A percentile compares a stretch with the other conserved stretches of the same genome.
Evolutionary conservation across 2,329 filamentous ascomycete genomes (phyloP).

Genomic region (Cladosporium austrohemisphaericum): DNA sequence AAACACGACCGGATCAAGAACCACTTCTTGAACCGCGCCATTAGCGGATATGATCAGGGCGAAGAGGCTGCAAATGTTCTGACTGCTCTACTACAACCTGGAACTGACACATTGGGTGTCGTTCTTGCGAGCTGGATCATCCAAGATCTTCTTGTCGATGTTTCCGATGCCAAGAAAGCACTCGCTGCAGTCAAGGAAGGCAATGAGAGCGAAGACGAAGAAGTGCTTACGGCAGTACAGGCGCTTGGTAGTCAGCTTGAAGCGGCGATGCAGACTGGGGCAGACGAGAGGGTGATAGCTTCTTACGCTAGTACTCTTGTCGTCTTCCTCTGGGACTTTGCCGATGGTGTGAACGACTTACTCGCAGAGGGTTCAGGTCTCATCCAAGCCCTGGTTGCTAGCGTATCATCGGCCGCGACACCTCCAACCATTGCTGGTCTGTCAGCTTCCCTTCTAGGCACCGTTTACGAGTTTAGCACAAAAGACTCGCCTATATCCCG

Average conservation of each 20-base stretch:
- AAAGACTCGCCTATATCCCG: slow-evolving; percentile 91
- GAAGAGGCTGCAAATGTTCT: slow-evolving; percentile 79
- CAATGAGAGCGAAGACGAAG: slow-evolving; percentile 82
- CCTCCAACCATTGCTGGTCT: slow-evolving; percentile 55
- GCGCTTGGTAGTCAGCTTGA: slow-evolving; percentile 82
- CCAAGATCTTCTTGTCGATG: slow-evolving; percentile 80
- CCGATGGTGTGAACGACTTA: slow-evolving; percentile 88
- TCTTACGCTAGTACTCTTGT: slow-evolving; percentile 87
- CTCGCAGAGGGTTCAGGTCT: slow-evolving; percentile 87
- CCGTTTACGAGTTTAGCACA: slow-evolving; percentile 94
- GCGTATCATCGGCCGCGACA: slow-evolving; percentile 59
- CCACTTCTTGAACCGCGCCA: slow-evolving; percentile 84
- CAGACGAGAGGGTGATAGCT: slow-evolving; percentile 74
- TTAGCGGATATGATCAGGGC: slow-evolving; percentile 80
- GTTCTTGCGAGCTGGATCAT: slow-evolving; percentile 89
- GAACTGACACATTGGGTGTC: slow-evolving; percentile 75
- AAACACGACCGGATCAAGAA: slow-evolving; percentile 74
- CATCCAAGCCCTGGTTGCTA: slow-evolving; percentile 47
- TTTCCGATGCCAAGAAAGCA: slow-evolving; percentile 70
- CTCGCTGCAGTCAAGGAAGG: slow-evolving; percentile 84
- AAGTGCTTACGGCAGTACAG: slow-evolving; percentile 92
- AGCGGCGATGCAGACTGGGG: slow-evolving; percentile 61
- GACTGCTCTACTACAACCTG: slow-evolving; percentile 70
- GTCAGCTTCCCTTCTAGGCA: slow-evolving; percentile 77
- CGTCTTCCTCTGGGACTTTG: slow-evolving; percentile 88